These are phyloP conservation scores for Globisporangium emineosum DNA, from an alignment of 352 stramenopile species.

Conservation along the genomic window DNA sequence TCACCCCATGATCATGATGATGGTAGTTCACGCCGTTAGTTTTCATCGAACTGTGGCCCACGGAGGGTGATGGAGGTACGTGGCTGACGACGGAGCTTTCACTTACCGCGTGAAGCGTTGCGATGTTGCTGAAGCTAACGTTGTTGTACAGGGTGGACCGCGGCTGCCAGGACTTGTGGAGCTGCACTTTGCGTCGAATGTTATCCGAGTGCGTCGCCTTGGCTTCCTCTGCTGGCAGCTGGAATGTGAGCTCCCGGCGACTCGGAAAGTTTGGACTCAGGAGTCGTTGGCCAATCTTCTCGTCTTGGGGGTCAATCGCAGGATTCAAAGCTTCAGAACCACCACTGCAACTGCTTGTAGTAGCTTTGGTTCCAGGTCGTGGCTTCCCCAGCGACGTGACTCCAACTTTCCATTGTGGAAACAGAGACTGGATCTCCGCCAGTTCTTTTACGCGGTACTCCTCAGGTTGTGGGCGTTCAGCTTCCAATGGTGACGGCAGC, in stretches of 20 bases:
- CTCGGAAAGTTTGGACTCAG: slow-evolving; percentile 9
- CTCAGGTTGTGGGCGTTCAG: not conserved
- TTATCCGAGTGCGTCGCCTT: slow-evolving; percentile 37
- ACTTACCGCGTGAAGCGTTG: slow-evolving; percentile 20
- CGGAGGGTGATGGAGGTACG: not conserved
- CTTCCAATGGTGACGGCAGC: too few species aligned
- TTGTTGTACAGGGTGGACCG: slow-evolving; percentile 10
- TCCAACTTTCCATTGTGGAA: slow-evolving; percentile 37
- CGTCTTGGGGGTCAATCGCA: not conserved
- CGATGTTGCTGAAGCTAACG: slow-evolving; percentile 9
- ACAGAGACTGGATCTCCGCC: slow-evolving; percentile 40
- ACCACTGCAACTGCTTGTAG: not conserved
- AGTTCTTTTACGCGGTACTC: slow-evolving; percentile 34
- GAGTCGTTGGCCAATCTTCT: not conserved
- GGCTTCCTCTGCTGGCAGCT: slow-evolving; percentile 27
- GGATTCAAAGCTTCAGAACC: not conserved
- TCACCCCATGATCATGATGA: too few species aligned
- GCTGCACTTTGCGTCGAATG: slow-evolving; percentile 49
- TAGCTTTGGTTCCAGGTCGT: slow-evolving; percentile 1
- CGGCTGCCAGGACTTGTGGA: slow-evolving; percentile 60
- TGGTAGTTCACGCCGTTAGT: slow-evolving; percentile 12
- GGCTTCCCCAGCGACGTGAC: slow-evolving; percentile 21
- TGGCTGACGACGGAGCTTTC: not conserved
- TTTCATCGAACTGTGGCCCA: not conserved
- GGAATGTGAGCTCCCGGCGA: slow-evolving; percentile 23